These are phyloP conservation scores for Neobulgaria alba DNA, from an alignment of 2,329 filamentous ascomycete genomes.

Conservation along the genomic window DNA sequence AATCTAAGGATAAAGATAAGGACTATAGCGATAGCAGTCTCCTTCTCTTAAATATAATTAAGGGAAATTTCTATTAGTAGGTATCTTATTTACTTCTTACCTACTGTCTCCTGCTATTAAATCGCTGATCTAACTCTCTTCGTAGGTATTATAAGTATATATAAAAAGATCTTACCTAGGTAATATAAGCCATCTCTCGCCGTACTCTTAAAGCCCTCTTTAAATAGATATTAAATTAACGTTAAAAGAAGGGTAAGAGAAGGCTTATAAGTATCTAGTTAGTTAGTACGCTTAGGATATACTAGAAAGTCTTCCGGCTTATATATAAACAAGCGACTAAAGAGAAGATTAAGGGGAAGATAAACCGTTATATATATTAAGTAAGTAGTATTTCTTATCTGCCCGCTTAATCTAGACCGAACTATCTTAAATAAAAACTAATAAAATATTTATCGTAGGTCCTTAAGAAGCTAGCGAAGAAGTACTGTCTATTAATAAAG, in stretches of 20 bases:
- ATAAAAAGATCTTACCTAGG: slow-evolving; percentile 9
- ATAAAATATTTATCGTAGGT: slow-evolving; percentile 15
- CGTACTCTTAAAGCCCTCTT: slow-evolving; percentile 11
- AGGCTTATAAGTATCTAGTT: slow-evolving; percentile 7
- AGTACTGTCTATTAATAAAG: slow-evolving; percentile 17
- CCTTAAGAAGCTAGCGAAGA: slow-evolving; percentile 18
- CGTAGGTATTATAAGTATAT: slow-evolving; percentile 14
- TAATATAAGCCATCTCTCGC: slow-evolving; percentile 8
- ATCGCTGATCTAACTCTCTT: slow-evolving; percentile 9
- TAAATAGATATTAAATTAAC: slow-evolving; percentile 11
- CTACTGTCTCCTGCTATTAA: slow-evolving; percentile 9
- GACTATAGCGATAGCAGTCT: slow-evolving; percentile 17
- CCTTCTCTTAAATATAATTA: slow-evolving; percentile 15
- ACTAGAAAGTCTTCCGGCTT: slow-evolving; percentile 25
- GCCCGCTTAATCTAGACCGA: slow-evolving; percentile 6
- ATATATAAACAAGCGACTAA: slow-evolving; percentile 19
- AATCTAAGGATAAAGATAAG: slow-evolving; percentile 18
- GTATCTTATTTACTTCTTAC: slow-evolving; percentile 9
- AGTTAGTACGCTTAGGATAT: slow-evolving; percentile 11
- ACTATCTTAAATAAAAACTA: slow-evolving; percentile 9
- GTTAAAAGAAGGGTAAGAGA: slow-evolving; percentile 8
- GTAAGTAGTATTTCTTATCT: slow-evolving; percentile 11
- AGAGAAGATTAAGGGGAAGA: slow-evolving; percentile 15
- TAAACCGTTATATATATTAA: slow-evolving; percentile 14
- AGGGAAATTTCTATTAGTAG: slow-evolving; percentile 13